These are phyloP conservation scores for Apiospora pterosperma DNA, from an alignment of 2,329 filamentous ascomycete species.

Conservation along the genomic window DNA sequence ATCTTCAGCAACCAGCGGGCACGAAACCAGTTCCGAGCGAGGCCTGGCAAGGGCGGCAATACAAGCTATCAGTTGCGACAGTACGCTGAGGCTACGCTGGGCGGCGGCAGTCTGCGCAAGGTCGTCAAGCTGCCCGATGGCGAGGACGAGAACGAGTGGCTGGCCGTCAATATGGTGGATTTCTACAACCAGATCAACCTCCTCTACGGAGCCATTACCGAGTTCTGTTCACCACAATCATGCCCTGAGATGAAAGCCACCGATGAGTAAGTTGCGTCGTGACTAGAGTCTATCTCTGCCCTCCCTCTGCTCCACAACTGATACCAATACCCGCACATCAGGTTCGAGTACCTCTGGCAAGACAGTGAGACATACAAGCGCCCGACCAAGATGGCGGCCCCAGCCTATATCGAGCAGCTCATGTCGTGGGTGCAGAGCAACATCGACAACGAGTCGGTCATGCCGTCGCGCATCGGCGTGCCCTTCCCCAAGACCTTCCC, in stretches of 20 bases:
- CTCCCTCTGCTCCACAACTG: neutral
- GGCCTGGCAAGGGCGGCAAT: slow-evolving; percentile 79
- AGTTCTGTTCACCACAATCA: slow-evolving; percentile 95
- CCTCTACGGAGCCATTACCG: slow-evolving; percentile 96
- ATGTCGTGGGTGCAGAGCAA: slow-evolving; percentile 96
- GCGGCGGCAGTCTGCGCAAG: slow-evolving; percentile 90
- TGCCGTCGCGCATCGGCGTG: slow-evolving; percentile 92
- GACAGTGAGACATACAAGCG: slow-evolving; percentile 91
- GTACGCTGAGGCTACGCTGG: slow-evolving; percentile 95
- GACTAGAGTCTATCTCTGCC: too few relatives aligned
- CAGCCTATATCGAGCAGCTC: slow-evolving; percentile 95
- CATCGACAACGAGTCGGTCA: slow-evolving; percentile 92
- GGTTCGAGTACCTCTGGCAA: slow-evolving; percentile 99
- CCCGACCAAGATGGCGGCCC: slow-evolving; percentile 96
- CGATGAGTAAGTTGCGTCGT: slow-evolving; percentile 69
- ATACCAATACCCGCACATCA: slow-evolving; percentile 30
- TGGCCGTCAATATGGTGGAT: slow-evolving; percentile 98
- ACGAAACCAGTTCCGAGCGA: slow-evolving; percentile 86
- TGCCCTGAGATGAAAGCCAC: slow-evolving; percentile 99
- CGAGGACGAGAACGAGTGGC: slow-evolving; percentile 96
- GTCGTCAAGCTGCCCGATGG: slow-evolving; percentile 96
- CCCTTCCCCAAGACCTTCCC: slow-evolving; percentile 94
- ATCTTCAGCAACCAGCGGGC: slow-evolving; percentile 73
- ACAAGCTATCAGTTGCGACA: slow-evolving; percentile 90
- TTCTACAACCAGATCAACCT: slow-evolving; percentile 99